phyloP scores from a whole-genome alignment of 306 rosid genomes.

The Gillenia trifoliata region DNA sequence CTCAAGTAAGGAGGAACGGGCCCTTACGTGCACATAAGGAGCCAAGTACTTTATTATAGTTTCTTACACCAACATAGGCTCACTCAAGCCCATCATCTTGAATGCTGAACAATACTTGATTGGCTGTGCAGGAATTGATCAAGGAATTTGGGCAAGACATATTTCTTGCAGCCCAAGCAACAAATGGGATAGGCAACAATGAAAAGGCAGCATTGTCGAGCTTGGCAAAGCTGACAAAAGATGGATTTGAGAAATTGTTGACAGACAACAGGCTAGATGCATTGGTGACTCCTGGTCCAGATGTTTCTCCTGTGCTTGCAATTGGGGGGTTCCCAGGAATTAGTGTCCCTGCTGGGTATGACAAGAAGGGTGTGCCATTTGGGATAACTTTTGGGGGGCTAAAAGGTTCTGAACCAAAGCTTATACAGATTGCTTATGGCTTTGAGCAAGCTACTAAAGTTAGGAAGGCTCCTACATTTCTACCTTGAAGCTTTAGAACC shows the following conservation, averaged over 20 bases:
- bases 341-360: slow-evolving; percentile 46
- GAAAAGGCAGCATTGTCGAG: slow-evolving; percentile 9
- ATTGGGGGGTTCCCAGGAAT: slow-evolving; percentile 53
- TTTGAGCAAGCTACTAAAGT: slow-evolving; percentile 51
- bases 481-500: background rate
- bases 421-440: slow-evolving; percentile 48
- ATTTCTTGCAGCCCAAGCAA: background rate
- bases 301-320: slow-evolving; percentile 22
- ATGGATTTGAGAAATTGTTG: slow-evolving; percentile 45
- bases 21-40: too few relatives aligned
- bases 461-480: slow-evolving; percentile 33
- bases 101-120: background rate
- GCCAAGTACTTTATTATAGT: too few relatives aligned
- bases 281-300: slow-evolving; percentile 29
- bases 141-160: slow-evolving; percentile 4
- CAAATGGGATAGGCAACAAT: slow-evolving; percentile 2
- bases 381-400: slow-evolving; percentile 46
- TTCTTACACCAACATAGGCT: too few relatives aligned
- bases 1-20: too few relatives aligned
- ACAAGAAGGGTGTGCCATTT: slow-evolving; percentile 31
- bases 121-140: slow-evolving; percentile 13
- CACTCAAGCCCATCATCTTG: background rate
- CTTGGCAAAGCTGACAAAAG: slow-evolving; percentile 12
- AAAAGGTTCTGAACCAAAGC: slow-evolving; percentile 40
- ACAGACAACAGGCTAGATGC: slow-evolving; percentile 43